A percentile compares a stretch with the other conserved stretches of the same genome.
Conservation (phyloP, 2,329 filamentous ascomycete species). For the Diaporthe sp. region DNA sequence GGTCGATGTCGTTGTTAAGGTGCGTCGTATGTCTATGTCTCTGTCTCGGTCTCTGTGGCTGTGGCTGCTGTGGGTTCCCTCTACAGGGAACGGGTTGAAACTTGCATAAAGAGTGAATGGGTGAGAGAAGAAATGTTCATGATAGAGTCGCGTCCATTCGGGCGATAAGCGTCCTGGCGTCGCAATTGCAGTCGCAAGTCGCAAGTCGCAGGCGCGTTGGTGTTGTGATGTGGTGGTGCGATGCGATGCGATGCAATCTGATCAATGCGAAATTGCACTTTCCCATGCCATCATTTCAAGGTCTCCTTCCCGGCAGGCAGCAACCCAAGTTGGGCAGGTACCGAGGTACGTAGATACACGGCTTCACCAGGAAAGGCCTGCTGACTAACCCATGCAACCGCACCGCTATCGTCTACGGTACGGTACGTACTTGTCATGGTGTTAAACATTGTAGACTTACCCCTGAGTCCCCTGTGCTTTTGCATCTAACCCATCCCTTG, state of each 20-base stretch:
- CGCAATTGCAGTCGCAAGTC: slow-evolving; percentile 1
- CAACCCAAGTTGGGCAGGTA: not conserved
- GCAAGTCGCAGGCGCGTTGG: slow-evolving; percentile 8
- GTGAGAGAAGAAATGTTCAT: slow-evolving; percentile 5
- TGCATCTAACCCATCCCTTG: slow-evolving; percentile 27
- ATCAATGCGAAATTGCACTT: slow-evolving; percentile 32
- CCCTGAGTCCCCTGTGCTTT: slow-evolving; percentile 16
- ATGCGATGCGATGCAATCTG: not conserved
- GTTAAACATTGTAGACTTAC: not conserved
- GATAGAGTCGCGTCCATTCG: slow-evolving; percentile 10
- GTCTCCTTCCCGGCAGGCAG: slow-evolving; percentile 9
- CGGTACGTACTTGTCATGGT: not conserved
- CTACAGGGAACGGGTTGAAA: slow-evolving; percentile 30
- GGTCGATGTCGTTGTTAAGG: not conserved
- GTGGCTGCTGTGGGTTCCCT: slow-evolving; percentile 15
- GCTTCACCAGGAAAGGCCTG: not conserved
- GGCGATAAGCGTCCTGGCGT: not conserved
- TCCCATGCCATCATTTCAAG: slow-evolving; percentile 28
- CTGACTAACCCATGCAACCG: slow-evolving; percentile 13
- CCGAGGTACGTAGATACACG: not conserved
- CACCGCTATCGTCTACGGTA: no score
- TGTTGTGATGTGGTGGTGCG: not conserved
- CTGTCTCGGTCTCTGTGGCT: not conserved
- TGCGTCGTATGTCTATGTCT: not conserved
- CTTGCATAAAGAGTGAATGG: slow-evolving; percentile 38